Conservation (phyloP, 345 rosid species). For the Salix viminalis region DNA sequence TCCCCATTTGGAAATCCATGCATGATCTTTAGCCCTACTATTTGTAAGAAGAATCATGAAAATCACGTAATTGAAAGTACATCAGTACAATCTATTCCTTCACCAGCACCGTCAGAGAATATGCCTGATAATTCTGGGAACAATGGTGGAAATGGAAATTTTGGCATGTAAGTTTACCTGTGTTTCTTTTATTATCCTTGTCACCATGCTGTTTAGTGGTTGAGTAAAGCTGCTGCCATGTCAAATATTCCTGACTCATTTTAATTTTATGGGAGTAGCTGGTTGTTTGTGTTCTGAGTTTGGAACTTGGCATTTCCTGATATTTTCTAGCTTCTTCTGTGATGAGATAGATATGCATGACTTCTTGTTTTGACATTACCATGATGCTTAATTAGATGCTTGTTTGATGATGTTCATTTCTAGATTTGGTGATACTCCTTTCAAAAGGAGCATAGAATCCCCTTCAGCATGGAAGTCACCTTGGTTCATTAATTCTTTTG, state of each 20-base stretch:
- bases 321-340: background rate
- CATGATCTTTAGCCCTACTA: no score
- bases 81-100: constrained; percentile 26
- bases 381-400: constrained; percentile 2
- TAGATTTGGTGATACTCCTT: constrained; percentile 89
- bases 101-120: constrained; percentile 39
- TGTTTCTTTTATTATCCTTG: background rate
- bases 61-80: constrained; percentile 34
- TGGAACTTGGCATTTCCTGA: background rate
- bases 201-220: background rate
- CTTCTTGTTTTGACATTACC: background rate
- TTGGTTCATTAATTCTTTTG: constrained; percentile 73
- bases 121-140: constrained; percentile 26
- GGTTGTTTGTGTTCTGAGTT: background rate
- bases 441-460: constrained; percentile 78
- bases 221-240: background rate
- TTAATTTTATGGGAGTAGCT: background rate
- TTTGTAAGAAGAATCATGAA: constrained; percentile 10
- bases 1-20: constrained; percentile 40
- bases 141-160: constrained; percentile 47
- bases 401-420: constrained; percentile 15
- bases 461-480: constrained; percentile 99
- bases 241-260: background rate
- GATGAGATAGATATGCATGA: background rate
- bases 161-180: constrained; percentile 53